phyloP scores from a whole-genome alignment of 2,329 filamentous ascomycete species.

The Atkinsonella hypoxylon region DNA sequence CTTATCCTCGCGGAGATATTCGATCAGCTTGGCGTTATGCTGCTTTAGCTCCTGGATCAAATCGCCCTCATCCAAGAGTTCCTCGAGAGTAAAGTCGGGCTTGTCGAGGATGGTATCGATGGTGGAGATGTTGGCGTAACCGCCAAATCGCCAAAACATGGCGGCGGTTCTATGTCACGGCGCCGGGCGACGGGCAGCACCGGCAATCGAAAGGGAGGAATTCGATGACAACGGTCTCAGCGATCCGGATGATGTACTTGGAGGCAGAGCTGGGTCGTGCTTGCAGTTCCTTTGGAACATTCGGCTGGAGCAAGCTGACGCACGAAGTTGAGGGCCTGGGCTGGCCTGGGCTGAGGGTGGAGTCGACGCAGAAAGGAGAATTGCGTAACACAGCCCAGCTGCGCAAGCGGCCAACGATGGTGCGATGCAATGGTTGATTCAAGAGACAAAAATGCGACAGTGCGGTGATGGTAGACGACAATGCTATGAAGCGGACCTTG shows the following conservation, averaged over 20 bases:
- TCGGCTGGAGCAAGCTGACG: slow-evolving; percentile 4
- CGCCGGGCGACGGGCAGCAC: slow-evolving; percentile 20
- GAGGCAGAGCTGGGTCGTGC: slow-evolving; percentile 4
- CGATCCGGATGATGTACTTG: slow-evolving; percentile 10
- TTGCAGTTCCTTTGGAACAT: slow-evolving; percentile 5
- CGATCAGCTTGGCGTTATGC: slow-evolving; percentile 94
- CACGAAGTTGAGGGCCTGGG: neutral
- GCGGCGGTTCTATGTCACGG: slow-evolving; percentile 34
- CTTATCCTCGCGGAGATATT: slow-evolving; percentile 81
- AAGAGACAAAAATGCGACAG: neutral
- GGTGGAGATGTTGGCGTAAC: slow-evolving; percentile 93
- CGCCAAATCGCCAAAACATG: slow-evolving; percentile 99
- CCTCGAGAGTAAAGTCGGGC: slow-evolving; percentile 88
- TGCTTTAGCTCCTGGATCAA: slow-evolving; percentile 96
- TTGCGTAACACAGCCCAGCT: slow-evolving; percentile 3
- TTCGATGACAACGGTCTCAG: slow-evolving; percentile 4
- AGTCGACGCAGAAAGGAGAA: slow-evolving; percentile 3
- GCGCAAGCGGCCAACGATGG: slow-evolving; percentile 1
- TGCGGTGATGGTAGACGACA: neutral
- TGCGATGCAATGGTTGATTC: slow-evolving; percentile 1
- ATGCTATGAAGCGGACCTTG: neutral
- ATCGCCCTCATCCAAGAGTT: slow-evolving; percentile 90
- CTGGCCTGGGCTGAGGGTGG: neutral
- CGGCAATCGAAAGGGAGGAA: slow-evolving; percentile 16
- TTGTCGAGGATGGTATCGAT: slow-evolving; percentile 97